Evolutionary conservation across 495 filamentous ascomycete species (phyloP).

Genomic region (Lasiosphaeria miniovina): DNA sequence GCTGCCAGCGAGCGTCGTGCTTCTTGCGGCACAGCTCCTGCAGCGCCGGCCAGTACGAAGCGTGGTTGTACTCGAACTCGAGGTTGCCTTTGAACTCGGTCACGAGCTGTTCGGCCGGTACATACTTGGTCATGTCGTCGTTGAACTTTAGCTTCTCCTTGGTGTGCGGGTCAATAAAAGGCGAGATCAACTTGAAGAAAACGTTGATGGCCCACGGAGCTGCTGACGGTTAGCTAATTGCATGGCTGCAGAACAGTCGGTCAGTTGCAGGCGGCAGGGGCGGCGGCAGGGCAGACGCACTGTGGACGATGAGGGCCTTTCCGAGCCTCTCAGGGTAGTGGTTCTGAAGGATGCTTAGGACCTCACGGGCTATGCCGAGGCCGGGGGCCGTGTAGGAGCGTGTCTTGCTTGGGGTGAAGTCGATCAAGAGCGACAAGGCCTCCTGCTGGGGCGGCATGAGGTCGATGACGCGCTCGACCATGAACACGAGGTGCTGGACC

Average conservation of each 20-base stretch:
- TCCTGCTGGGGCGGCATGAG: constrained; percentile 84
- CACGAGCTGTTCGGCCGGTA: constrained; percentile 77
- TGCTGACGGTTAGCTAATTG: constrained; percentile 27
- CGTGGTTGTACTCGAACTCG: constrained; percentile 85
- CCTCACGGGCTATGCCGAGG: constrained; percentile 71
- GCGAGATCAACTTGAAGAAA: constrained; percentile 93
- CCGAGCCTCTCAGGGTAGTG: constrained; percentile 96
- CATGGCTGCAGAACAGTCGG: not conserved
- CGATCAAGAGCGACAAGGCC: constrained; percentile 77
- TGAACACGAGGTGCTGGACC: constrained; percentile 89
- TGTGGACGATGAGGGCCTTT: constrained; percentile 79
- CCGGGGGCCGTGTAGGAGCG: constrained; percentile 73
- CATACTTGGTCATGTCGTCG: constrained; percentile 73
- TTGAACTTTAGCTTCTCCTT: constrained; percentile 93
- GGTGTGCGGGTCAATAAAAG: constrained; percentile 93
- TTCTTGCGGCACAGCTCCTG: constrained; percentile 61
- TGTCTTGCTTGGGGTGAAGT: constrained; percentile 70
- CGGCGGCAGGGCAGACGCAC: constrained; percentile 44
- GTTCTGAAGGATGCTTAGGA: constrained; percentile 82
- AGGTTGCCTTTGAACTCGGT: constrained; percentile 61
- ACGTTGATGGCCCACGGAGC: constrained; percentile 83
- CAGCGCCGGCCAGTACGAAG: constrained; percentile 84
- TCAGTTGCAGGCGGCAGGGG: too few species aligned
- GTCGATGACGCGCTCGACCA: constrained; percentile 87
- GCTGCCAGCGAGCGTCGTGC: constrained; percentile 53